Evolutionary conservation across 2,329 filamentous ascomycete species (phyloP), one percentile per base, ranked within the genome.

Genomic region (Pestalotiopsis sp.): DNA sequence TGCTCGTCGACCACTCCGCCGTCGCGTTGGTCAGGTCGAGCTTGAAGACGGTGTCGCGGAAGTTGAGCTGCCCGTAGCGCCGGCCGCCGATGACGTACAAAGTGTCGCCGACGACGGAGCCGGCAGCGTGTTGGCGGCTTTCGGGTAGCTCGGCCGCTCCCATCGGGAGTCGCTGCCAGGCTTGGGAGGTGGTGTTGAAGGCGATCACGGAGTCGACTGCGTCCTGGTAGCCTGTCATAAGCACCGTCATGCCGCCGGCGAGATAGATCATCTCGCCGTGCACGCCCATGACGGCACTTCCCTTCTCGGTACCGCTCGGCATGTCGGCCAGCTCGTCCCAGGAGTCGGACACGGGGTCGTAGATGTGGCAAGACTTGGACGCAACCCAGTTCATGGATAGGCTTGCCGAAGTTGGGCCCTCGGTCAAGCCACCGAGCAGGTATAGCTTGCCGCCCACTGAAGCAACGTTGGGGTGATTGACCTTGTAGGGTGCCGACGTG

Each of bases 21-120:
- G 13, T 17, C 41, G 27, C 7, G 14, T 68, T 41, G 14, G 17
- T 36, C 4, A 68, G 20, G 27, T 68, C 52, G 6, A 68, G 49
- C n/a, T 61, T 61, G 36, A 68, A 68, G n/a, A 68, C 66, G 31
- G 60, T 58, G n/a, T 49, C 66, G 25, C 49, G 60, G 4, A 68
- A 61, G 38, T 80, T 79, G 23, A 68, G 63, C 31, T 78, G 75
- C 0, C 78, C 77, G 2, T 73, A 70, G 2, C 73, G 69, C 2
- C 81, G 73, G 1, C 81, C 81, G 0, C 80, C 80, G 0, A 81
- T 56, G 1, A 84, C 75, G 67, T 80, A 83, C 17, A 84, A 75
- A 3, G 67, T 77, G 1, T 71, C 68, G 0, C 73, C 75, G 12
- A 81, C 71, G 0, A 83, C 71, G 1, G 75, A 71, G 1, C 72